A percentile compares a stretch with the other conserved stretches of the same genome.
Evolutionary conservation across 257 asterid species (phyloP).

Genomic region (Salvia splendens): DNA sequence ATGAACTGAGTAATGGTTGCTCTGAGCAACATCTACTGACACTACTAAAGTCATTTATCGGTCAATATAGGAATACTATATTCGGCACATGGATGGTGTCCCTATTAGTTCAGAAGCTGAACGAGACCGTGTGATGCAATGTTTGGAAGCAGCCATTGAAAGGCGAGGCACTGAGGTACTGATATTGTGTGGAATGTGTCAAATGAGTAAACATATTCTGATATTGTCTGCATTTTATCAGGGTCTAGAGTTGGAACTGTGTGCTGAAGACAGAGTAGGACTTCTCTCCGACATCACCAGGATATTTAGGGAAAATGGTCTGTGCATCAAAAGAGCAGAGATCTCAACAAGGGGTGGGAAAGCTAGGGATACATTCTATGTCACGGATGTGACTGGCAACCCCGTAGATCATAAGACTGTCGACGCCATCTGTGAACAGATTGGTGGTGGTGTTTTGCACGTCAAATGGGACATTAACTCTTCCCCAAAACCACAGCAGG

Average conservation of each 20-base stretch:
- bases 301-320: constrained; percentile 72
- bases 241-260: constrained; percentile 71
- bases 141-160: constrained; percentile 87
- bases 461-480: constrained; percentile 52
- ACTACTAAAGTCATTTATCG: constrained; percentile 13
- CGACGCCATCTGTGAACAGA: constrained; percentile 63
- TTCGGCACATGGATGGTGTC: constrained; percentile 78
- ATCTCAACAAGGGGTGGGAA: constrained; percentile 68
- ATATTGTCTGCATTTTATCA: constrained; percentile 34
- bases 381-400: constrained; percentile 66
- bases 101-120: constrained; percentile 85
- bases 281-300: constrained; percentile 75
- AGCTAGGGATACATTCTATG: constrained; percentile 67
- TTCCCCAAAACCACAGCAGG: constrained; percentile 45
- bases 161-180: constrained; percentile 71
- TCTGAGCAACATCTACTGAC: background rate
- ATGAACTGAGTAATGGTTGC: background rate
- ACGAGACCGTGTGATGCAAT: constrained; percentile 70
- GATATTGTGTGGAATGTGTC: constrained; percentile 1
- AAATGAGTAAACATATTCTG: background rate
- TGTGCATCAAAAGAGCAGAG: constrained; percentile 76
- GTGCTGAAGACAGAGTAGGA: constrained; percentile 68
- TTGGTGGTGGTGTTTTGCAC: constrained; percentile 58
- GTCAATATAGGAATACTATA: constrained; percentile 62
- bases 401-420: constrained; percentile 66